Conservation (phyloP, 2,329 filamentous ascomycete genomes). For the Sporothrix brunneoviolacea region DNA sequence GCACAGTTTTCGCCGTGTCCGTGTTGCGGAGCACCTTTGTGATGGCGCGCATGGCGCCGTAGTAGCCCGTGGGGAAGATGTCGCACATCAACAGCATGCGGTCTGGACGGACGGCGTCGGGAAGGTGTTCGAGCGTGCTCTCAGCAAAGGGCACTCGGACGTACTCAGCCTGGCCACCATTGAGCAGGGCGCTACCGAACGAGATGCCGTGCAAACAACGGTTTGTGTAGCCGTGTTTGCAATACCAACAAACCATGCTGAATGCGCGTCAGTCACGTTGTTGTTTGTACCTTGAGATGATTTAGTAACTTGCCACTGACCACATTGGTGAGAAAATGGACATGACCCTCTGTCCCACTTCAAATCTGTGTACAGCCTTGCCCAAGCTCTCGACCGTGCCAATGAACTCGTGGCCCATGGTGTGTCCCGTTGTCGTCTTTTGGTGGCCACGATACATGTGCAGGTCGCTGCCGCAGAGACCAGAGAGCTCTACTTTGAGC, state of each 20-base stretch:
- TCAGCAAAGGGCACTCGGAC: constrained; percentile 11
- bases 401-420: constrained; percentile 12
- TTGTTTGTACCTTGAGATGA: too few species aligned
- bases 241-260: constrained; percentile 11
- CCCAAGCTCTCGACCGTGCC: constrained; percentile 8
- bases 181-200: constrained; percentile 6
- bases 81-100: constrained; percentile 12
- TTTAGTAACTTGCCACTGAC: too few species aligned
- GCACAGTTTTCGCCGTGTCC: not conserved
- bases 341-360: constrained; percentile 6
- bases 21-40: constrained; percentile 8
- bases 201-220: constrained; percentile 7
- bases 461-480: constrained; percentile 11
- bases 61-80: constrained; percentile 14
- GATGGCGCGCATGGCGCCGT: constrained; percentile 11
- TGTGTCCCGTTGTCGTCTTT: constrained; percentile 10
- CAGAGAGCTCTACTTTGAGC: constrained; percentile 5
- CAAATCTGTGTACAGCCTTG: not conserved
- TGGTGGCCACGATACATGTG: constrained; percentile 14
- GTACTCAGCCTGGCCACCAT: constrained; percentile 12
- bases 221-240: constrained; percentile 10
- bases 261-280: too few species aligned
- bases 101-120: not conserved
- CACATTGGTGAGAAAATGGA: constrained; percentile 3
- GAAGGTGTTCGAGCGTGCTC: constrained; percentile 1